Evolutionary conservation across 1,139 yeast species (phyloP).

Genomic region (Candida mesenterica): DNA sequence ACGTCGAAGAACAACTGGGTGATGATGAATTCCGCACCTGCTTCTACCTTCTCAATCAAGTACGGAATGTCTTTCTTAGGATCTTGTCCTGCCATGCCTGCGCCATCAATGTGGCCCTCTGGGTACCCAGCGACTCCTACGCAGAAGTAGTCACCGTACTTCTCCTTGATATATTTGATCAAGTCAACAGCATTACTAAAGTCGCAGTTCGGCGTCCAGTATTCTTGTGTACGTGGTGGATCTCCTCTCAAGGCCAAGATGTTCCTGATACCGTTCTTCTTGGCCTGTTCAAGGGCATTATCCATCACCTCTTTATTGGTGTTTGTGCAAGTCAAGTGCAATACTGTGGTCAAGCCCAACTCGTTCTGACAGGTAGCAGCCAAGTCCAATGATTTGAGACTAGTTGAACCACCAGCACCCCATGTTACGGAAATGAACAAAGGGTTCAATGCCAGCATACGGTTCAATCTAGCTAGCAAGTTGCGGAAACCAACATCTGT

Average conservation of each 20-base stretch:
- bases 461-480: slow-evolving; percentile 76
- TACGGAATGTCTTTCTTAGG: slow-evolving; percentile 67
- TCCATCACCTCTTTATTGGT: slow-evolving; percentile 78
- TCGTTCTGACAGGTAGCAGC: slow-evolving; percentile 77
- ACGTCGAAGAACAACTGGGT: slow-evolving; percentile 48
- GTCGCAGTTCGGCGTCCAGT: slow-evolving; percentile 56
- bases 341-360: slow-evolving; percentile 79
- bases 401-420: slow-evolving; percentile 98
- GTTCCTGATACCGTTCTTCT: slow-evolving; percentile 72
- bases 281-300: slow-evolving; percentile 72
- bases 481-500: slow-evolving; percentile 86
- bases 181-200: slow-evolving; percentile 80
- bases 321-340: slow-evolving; percentile 95
- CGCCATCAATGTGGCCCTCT: slow-evolving; percentile 91
- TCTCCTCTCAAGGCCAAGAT: slow-evolving; percentile 94
- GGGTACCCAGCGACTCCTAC: slow-evolving; percentile 95
- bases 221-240: slow-evolving; percentile 84
- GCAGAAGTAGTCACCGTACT: slow-evolving; percentile 75
- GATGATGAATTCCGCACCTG: slow-evolving; percentile 47
- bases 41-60: slow-evolving; percentile 52
- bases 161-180: slow-evolving; percentile 66
- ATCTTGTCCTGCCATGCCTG: slow-evolving; percentile 60
- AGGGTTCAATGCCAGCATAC: slow-evolving; percentile 89
- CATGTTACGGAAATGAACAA: slow-evolving; percentile 90
- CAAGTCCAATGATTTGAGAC: slow-evolving; percentile 79